These are phyloP conservation scores for Trichomonas tenax DNA, from an alignment of 208 protist species.

Conservation along the genomic window DNA sequence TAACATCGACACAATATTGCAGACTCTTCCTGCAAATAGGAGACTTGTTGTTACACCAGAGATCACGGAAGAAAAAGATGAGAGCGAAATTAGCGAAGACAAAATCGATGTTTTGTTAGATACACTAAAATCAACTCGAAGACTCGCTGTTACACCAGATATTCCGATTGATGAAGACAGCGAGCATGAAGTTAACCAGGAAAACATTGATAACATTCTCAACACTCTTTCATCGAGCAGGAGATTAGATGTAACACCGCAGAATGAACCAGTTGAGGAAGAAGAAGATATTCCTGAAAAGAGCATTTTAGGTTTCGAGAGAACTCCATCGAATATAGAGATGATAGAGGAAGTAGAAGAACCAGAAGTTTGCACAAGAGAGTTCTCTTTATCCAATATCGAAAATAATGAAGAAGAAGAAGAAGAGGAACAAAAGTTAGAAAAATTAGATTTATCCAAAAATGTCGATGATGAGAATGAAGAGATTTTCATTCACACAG, in stretches of 20 bases:
- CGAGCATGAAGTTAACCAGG: neutral
- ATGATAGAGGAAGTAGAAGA: neutral
- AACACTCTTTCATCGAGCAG: neutral
- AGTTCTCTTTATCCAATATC: neutral
- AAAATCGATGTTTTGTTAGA: neutral
- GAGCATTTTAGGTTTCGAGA: neutral
- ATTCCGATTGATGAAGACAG: neutral
- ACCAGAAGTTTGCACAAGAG: neutral
- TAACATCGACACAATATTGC: neutral
- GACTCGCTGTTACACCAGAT: neutral
- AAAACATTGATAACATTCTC: neutral
- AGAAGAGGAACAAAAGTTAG: neutral
- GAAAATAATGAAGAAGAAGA: neutral
- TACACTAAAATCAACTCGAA: neutral
- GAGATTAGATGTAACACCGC: neutral
- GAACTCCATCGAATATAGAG: neutral
- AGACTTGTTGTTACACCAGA: neutral
- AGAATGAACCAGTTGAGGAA: neutral
- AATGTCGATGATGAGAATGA: neutral
- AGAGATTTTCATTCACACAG: neutral
- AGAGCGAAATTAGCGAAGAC: neutral
- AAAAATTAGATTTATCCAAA: neutral
- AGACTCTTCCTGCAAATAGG: neutral
- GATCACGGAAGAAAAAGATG: neutral
- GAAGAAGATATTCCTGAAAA: neutral